These are phyloP conservation scores for Trichoderma virens DNA, from an alignment of 495 filamentous ascomycete species.

Conservation along the genomic window DNA sequence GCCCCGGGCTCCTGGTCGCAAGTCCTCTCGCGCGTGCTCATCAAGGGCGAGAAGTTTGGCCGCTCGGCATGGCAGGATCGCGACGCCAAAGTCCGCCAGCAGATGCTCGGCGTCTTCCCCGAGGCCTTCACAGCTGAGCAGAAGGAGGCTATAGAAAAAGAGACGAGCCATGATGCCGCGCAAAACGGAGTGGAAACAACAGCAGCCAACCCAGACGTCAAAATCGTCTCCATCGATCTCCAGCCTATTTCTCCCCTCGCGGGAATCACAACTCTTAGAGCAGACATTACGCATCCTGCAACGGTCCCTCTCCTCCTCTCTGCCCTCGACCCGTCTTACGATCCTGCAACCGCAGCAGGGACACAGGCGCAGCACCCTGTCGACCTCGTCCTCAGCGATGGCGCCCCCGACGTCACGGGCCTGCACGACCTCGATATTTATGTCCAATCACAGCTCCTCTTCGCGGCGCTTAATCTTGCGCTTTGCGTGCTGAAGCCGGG, in stretches of 20 bases:
- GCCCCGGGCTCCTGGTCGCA: conserved; percentile 96
- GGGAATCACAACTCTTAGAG: conserved; percentile 82
- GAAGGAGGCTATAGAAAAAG: conserved; percentile 15
- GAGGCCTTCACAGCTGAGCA: conserved; percentile 22
- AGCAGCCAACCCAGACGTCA: conserved; percentile 65
- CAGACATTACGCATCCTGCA: conserved; percentile 94
- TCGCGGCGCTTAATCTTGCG: conserved; percentile 85
- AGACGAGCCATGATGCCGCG: conserved; percentile 10
- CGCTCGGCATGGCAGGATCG: conserved; percentile 78
- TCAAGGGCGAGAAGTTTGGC: conserved; percentile 86
- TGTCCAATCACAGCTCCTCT: conserved; percentile 90
- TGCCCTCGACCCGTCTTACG: conserved; percentile 72
- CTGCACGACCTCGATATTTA: conserved; percentile 97
- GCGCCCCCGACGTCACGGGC: conserved; percentile 93
- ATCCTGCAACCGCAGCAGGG: conserved; percentile 32
- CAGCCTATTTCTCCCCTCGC: conserved; percentile 92
- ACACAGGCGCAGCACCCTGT: conserved; percentile 59
- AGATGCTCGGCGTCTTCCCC: conserved; percentile 41
- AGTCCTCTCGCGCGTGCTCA: conserved; percentile 84
- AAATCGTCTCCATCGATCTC: conserved; percentile 90
- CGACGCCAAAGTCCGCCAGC: conserved; percentile 51
- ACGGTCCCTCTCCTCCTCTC: conserved; percentile 82
- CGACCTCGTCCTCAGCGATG: conserved; percentile 89
- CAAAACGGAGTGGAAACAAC: conserved; percentile 16
- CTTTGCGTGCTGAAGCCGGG: conserved; percentile 85